These are phyloP conservation scores for Annulohypoxylon stygium DNA, from an alignment of 495 filamentous ascomycete species.

Conservation along the genomic window DNA sequence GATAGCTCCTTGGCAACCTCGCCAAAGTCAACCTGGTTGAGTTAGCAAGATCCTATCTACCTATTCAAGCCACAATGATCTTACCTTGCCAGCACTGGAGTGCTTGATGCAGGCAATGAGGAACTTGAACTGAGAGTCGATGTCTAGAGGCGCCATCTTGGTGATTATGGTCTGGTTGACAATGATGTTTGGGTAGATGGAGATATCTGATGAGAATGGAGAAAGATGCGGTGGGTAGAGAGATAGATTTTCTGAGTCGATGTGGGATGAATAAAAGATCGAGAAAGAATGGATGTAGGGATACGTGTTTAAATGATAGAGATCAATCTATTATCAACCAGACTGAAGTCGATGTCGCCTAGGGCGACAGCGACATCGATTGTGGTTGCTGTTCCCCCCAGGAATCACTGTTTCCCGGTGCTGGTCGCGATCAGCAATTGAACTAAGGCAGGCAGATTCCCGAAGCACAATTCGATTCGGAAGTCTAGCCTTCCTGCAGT, in stretches of 20 bases:
- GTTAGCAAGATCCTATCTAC: conserved; percentile 33
- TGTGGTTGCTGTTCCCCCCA: too few relatives aligned
- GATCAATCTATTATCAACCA: background rate
- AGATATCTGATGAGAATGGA: background rate
- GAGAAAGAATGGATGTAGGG: background rate
- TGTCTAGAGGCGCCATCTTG: conserved; percentile 63
- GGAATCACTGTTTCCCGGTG: background rate
- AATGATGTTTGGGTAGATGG: background rate
- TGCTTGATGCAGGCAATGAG: conserved; percentile 73
- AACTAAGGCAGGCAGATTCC: background rate
- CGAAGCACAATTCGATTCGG: background rate
- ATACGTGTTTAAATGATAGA: background rate
- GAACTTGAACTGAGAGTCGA: conserved; percentile 71
- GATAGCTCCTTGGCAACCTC: conserved; percentile 72
- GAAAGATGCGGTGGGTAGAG: background rate
- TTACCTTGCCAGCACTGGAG: conserved; percentile 68
- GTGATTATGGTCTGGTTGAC: background rate
- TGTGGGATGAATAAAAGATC: background rate
- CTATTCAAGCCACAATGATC: conserved; percentile 7
- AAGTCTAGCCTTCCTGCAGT: background rate
- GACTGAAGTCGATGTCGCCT: background rate
- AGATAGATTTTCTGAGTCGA: background rate
- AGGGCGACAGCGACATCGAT: background rate
- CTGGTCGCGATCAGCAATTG: background rate
- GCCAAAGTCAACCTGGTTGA: conserved; percentile 68